Percentiles rank a stretch among this genome's conserved stretches.
phyloP scores from a whole-genome alignment of 2,329 filamentous ascomycete genomes.

The Botrytis tulipae region DNA sequence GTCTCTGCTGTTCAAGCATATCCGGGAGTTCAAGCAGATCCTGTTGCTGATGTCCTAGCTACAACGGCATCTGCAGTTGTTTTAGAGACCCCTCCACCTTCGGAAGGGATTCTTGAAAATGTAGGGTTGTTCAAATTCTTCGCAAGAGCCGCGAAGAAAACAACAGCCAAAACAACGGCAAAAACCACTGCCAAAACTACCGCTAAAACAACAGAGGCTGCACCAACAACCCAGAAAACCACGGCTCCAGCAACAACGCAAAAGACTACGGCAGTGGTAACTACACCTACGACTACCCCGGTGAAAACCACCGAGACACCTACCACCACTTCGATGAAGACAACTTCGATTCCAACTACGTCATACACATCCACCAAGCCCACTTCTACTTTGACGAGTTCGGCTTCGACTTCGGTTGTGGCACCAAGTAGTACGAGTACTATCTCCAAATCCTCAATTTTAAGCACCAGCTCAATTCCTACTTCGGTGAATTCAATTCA shows the following conservation, averaged over 20 bases:
- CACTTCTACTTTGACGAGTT: neutral
- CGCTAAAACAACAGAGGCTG: neutral
- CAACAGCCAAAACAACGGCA: neutral
- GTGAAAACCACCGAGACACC: neutral
- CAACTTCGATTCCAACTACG: neutral
- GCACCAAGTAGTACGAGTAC: neutral
- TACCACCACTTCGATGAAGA: neutral
- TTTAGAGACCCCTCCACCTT: neutral
- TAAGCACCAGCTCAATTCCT: neutral
- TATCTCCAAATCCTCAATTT: neutral
- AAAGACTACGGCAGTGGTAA: neutral
- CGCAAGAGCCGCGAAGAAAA: constrained; percentile 9
- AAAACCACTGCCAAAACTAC: neutral
- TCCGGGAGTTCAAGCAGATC: constrained; percentile 1
- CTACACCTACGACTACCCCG: neutral
- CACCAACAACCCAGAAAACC: neutral
- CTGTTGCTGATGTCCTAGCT: neutral
- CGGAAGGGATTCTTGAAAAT: neutral
- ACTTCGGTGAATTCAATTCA: neutral
- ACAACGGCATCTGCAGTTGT: neutral
- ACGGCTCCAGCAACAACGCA: constrained; percentile 1
- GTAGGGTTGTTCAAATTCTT: constrained; percentile 9
- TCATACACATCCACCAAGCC: neutral
- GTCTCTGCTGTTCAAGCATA: constrained; percentile 11
- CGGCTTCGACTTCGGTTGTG: neutral